Evolutionary conservation across 2,329 filamentous ascomycete genomes (phyloP), one percentile per base, ranked within the genome.

Genomic region (Bipolaris oryzae): DNA sequence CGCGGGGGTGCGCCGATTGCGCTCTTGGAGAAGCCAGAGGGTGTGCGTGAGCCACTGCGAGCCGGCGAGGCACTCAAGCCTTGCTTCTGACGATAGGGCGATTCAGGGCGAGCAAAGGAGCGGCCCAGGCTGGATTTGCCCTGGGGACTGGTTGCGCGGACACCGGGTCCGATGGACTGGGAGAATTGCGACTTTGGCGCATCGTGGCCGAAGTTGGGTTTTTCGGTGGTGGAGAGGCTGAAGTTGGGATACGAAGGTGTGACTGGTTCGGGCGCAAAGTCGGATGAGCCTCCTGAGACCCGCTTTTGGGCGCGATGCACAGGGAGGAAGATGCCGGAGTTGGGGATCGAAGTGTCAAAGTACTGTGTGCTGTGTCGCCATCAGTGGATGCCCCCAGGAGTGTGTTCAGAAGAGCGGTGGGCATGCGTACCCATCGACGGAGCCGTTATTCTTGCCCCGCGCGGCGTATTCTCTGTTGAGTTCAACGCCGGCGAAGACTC

Each of bases 291-390:
- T 28, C 81, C 82, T 38, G 84, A 86, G 47, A 84, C 85, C 72
- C 86, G 88, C 76, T 85, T 90, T 71, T 84, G 83, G 33, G 91
- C 91, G 75, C 96, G 95, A 74, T 88, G 86, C 15, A 95, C 80
- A 3, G 95, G 95, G 13, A 99, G 84, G 74, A 99, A 99, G 70
- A 99, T 98, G 58, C 95, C 95, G 2, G 95, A 87, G 60, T 92
- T 92, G 0, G 91, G 85, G 20, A 88, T 79, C 3, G 84, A 84
- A 10, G 95, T 96, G 34, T 82, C 83, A 75, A 99, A 99, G 78
- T 99, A 99, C 53, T 80, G 81, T 57, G 80, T 81, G 38, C 82
- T 83, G 63, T 52, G 49, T 25, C 2, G 44, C 20, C 39, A 49
- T 65, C 34, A 68, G 61, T 53, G 45, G 31, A 44, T 43, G 50